Percentiles rank a stretch among this genome's conserved stretches.
Evolutionary conservation across 2,329 filamentous ascomycete genomes (phyloP).

Genomic region (Pseudogymnoascus sp.): DNA sequence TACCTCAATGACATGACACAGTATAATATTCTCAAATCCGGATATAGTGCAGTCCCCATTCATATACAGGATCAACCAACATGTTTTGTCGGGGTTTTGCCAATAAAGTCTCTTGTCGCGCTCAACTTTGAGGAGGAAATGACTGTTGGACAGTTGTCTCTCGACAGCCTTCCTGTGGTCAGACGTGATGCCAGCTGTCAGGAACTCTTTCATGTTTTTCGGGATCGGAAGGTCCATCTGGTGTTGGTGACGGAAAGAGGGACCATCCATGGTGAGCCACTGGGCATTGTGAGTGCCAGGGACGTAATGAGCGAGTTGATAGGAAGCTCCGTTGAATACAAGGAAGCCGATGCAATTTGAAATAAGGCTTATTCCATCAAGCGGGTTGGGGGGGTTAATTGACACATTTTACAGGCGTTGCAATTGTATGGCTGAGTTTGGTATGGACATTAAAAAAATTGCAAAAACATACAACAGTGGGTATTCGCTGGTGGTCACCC

Average conservation of each 20-base stretch:
- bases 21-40: constrained; percentile 81
- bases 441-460: too few relatives aligned
- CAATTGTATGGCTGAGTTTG: too few relatives aligned
- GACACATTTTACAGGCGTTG: too few relatives aligned
- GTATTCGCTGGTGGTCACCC: too few relatives aligned
- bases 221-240: constrained; percentile 97
- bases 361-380: too few relatives aligned
- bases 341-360: too few relatives aligned
- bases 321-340: constrained; percentile 61
- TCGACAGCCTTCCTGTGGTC: constrained; percentile 86
- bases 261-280: constrained; percentile 65
- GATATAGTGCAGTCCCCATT: constrained; percentile 89
- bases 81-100: constrained; percentile 90
- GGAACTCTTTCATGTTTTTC: constrained; percentile 97
- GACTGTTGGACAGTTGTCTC: constrained; percentile 74
- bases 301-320: constrained; percentile 97
- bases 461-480: too few relatives aligned
- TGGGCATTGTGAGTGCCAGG: constrained; percentile 90
- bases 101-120: constrained; percentile 94
- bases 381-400: too few relatives aligned
- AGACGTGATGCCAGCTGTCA: constrained; percentile 86
- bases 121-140: constrained; percentile 88
- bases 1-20: constrained; percentile 85
- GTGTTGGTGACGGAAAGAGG: constrained; percentile 82
- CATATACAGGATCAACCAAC: constrained; percentile 69